These are phyloP conservation scores for Plasmodium berghei DNA, from an alignment of 169 alveolate species.

Conservation along the genomic window DNA sequence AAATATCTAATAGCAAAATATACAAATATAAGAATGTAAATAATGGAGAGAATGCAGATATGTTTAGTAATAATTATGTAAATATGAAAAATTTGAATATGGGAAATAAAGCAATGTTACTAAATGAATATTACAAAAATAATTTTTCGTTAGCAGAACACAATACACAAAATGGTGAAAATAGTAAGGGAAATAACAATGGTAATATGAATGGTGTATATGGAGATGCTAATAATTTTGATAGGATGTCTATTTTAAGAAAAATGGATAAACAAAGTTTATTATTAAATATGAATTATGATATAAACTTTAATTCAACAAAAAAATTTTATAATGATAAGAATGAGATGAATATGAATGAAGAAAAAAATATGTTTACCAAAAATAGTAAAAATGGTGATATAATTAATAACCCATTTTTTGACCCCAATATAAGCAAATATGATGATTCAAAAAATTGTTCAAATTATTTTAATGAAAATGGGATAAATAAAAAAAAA, in stretches of 20 bases:
- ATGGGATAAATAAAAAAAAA: constrained; percentile 5
- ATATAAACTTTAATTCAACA: background rate
- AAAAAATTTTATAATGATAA: background rate
- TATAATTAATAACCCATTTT: background rate
- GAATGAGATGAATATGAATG: constrained; percentile 28
- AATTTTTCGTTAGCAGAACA: constrained; percentile 1
- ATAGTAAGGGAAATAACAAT: background rate
- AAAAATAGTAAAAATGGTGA: constrained; percentile 27
- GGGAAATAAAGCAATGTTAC: background rate
- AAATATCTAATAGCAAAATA: background rate
- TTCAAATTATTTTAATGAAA: constrained; percentile 18
- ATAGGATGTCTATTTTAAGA: constrained; percentile 1
- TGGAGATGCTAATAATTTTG: background rate
- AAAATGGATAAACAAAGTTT: constrained; percentile 16
- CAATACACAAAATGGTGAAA: constrained; percentile 4
- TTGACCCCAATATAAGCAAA: constrained; percentile 11
- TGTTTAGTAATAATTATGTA: constrained; percentile 2
- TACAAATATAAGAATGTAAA: constrained; percentile 24
- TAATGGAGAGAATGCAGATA: constrained; percentile 9
- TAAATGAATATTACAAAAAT: constrained; percentile 17
- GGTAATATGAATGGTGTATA: background rate
- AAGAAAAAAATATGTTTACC: constrained; percentile 13
- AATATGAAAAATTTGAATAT: background rate
- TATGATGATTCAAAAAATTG: constrained; percentile 18
- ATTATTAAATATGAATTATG: background rate